Percentiles rank a stretch among this genome's conserved stretches.
phyloP scores from a whole-genome alignment of 768 basidiomycete genomes.

The Mycena galopus region DNA sequence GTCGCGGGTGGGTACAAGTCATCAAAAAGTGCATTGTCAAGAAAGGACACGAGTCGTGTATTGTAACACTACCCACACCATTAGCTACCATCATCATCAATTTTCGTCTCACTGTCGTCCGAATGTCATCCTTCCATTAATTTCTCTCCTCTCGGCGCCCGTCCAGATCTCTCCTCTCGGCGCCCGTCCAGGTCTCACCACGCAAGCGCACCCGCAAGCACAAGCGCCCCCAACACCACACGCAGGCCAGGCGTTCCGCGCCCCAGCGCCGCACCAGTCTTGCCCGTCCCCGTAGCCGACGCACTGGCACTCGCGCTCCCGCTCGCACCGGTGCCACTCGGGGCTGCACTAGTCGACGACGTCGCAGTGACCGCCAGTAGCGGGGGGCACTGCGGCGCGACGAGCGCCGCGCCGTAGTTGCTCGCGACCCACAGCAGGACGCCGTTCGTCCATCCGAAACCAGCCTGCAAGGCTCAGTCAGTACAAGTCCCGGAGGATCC shows the following conservation, averaged over 20 bases:
- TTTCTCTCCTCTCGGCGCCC: not conserved
- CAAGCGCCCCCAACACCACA: not conserved
- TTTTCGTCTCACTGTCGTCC: too few species aligned
- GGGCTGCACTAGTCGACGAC: not conserved
- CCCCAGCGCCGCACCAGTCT: conserved; percentile 12
- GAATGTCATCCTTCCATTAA: not conserved
- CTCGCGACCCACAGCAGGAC: conserved; percentile 82
- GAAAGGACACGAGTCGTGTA: not conserved
- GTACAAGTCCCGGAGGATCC: not conserved
- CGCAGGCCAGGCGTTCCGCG: not conserved
- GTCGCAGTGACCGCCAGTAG: conserved; percentile 38
- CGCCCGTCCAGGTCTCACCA: not conserved
- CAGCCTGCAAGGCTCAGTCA: conserved; percentile 57
- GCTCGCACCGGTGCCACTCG: not conserved
- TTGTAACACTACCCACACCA: not conserved
- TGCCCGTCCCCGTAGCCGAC: not conserved
- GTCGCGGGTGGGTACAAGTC: not conserved
- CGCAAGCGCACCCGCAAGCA: not conserved
- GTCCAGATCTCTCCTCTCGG: not conserved
- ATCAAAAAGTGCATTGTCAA: not conserved
- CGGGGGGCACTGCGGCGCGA: conserved; percentile 73
- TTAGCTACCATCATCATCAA: not conserved
- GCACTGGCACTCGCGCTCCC: conserved; percentile 2
- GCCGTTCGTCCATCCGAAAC: conserved; percentile 93
- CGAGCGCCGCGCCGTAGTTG: conserved; percentile 72